phyloP scores from a whole-genome alignment of 768 basidiomycete genomes.

The Termitomyces sp. region DNA sequence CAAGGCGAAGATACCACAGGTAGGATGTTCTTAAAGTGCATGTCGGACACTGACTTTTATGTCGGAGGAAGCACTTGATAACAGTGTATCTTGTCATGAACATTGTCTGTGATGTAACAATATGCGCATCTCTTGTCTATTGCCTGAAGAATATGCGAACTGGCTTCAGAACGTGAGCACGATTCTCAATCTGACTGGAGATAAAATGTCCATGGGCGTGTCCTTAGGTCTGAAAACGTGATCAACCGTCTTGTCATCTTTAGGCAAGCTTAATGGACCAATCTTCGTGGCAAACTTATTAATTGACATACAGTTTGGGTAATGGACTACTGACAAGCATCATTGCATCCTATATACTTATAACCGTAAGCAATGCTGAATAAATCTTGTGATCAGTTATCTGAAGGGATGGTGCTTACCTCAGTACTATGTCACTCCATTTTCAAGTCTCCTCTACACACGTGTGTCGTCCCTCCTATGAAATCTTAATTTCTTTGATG shows the following conservation, averaged over 20 bases:
- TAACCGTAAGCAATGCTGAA: background rate
- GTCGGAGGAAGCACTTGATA: background rate
- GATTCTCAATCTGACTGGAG: background rate
- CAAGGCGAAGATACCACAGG: background rate
- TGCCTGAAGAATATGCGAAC: background rate
- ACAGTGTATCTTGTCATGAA: background rate
- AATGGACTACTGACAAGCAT: background rate
- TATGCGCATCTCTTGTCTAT: background rate
- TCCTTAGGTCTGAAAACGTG: background rate
- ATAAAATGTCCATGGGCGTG: background rate
- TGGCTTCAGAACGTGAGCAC: background rate
- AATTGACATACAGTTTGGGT: background rate
- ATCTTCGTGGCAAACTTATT: accelerated
- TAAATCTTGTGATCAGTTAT: background rate
- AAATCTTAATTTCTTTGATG: background rate
- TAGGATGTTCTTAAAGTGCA: background rate
- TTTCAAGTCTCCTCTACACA: background rate
- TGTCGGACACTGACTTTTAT: background rate
- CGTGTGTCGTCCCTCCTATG: background rate
- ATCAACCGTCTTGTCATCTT: background rate
- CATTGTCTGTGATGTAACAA: background rate
- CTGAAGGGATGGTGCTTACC: background rate
- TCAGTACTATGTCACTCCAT: background rate
- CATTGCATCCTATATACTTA: background rate
- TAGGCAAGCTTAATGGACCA: background rate